Base-by-base conservation (phyloP, 805 yeast species). In the Ogataea allantospora region DNA sequence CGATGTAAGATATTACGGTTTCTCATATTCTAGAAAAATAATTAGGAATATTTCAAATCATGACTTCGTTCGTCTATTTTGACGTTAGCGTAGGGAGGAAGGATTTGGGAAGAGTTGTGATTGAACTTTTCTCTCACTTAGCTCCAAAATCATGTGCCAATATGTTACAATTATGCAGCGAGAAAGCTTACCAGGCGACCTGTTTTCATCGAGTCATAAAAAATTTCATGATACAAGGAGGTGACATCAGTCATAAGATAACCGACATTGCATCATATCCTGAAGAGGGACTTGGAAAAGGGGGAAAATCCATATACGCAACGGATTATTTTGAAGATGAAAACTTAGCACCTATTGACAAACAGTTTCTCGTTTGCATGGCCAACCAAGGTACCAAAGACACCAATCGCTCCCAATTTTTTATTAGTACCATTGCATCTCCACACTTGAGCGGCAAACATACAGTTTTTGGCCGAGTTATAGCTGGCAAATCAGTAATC, bases 391-490 rank as follows among this genome's bases (percentile, higher is more conserved):
- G 80, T 4, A 50, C 61, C 15, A 48, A 54, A 4, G 51, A 72
- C 39, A 58, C 80, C 9, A 81, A 81, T 47, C 68, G 73, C 14
- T 75, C 86, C 0, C 89, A 82, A 53, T 83, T 84, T 54, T 84
- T 84, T 53, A 80, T 85, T 28, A 75, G 80, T 8, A 80, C 88
- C 1, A 73, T 68, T 36, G 75, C 87, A 2, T 73, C 80, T 7
- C 82, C 87, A 1, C 96, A 88, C 60, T 63, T 88, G 41, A 76
- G 73, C 28, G 86, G 87, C 0, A 83, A 81, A 49, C 89, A 86
- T 54, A 68, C 89, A 0, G 78, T 86, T 2, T 83, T 88, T 61
- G 96, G 96, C 2, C 66, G 64, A 40, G 88, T 88, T 8, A 50
- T 67, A 6, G 69, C 67, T 49, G 95, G 87, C 12, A 83, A 80